Percentiles rank a stretch among this genome's conserved stretches.
phyloP scores from a whole-genome alignment of 2,329 filamentous ascomycete genomes.

The Clarireedia monteithiana region DNA sequence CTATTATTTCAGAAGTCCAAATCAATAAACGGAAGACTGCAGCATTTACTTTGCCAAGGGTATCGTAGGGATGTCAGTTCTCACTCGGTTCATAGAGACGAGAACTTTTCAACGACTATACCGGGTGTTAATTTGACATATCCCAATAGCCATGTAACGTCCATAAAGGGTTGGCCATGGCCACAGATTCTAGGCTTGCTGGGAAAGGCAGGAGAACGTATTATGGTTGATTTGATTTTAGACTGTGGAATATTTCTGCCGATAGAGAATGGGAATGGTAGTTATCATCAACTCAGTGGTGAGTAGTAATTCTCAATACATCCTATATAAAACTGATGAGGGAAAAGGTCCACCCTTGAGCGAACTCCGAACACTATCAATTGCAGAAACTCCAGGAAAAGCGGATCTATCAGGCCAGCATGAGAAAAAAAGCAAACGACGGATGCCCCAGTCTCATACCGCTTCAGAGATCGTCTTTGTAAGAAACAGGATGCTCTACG shows the following conservation, averaged over 20 bases:
- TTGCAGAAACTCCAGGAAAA: background rate
- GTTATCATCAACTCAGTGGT: slow-evolving; percentile 77
- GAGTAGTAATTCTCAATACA: slow-evolving; percentile 22
- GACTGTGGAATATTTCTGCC: slow-evolving; percentile 69
- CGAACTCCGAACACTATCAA: slow-evolving; percentile 21
- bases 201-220: slow-evolving; percentile 64
- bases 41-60: slow-evolving; percentile 78
- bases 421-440: background rate
- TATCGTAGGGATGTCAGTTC: slow-evolving; percentile 46
- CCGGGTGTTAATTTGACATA: slow-evolving; percentile 57
- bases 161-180: slow-evolving; percentile 67
- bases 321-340: slow-evolving; percentile 10
- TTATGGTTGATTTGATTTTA: slow-evolving; percentile 71
- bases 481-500: slow-evolving; percentile 80
- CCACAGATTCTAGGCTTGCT: slow-evolving; percentile 64
- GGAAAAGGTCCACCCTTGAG: slow-evolving; percentile 23
- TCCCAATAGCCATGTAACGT: slow-evolving; percentile 62
- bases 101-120: slow-evolving; percentile 39
- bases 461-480: slow-evolving; percentile 60
- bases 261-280: slow-evolving; percentile 51
- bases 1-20: slow-evolving; percentile 58
- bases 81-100: slow-evolving; percentile 15
- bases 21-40: slow-evolving; percentile 43
- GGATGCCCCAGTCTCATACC: slow-evolving; percentile 31
- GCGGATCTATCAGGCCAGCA: background rate